Evolutionary conservation across 2,329 filamentous ascomycete genomes (phyloP), one percentile per base, ranked within the genome.

Genomic region (Teratosphaeria epicoccoides): DNA sequence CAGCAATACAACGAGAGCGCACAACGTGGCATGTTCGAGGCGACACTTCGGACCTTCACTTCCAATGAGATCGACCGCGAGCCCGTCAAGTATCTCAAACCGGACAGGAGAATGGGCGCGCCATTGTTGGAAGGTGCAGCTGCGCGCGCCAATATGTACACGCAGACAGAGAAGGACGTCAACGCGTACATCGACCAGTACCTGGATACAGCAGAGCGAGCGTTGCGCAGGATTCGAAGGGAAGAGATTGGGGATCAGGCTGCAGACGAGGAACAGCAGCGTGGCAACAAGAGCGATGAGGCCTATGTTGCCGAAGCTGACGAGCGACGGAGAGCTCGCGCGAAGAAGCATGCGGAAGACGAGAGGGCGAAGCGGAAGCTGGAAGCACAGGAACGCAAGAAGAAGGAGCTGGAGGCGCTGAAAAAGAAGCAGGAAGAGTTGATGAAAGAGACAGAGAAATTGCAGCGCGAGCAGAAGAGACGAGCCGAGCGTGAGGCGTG

Each of bases 111-210:
- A 53, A 87, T 89, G 65, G 84, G 86, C 3, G 82, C 83, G 1
- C 81, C 85, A 0, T 76, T 94, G 4, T 83, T 90, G 40, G 85
- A 90, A 65, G 87, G 87, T 52, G 85, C 85, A 1, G 79, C 88
- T 17, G 86, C 90, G 61, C 81, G 87, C 55, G 84, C 81, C 20
- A 84, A 85, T 24, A 81, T 89, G 24, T 93, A 91, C 61, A 80
- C 84, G 54, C 80, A 80, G 59, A 85, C 84, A 0, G 81, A 87
- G 60, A 75, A 77, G 6, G 79, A 83, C 47, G 81, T 90, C 47
- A 79, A 82, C 54, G 73, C 77, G 24, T 73, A 88, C 53, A 85
- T 91, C 52, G 81, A 87, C 61, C 70, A 76, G 53, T 73, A 80
- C 55, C 76, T 83, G 46, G 73, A 73, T 9, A 78, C 81, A 24